Conservation (phyloP, 306 rosid species). For the Cicer bijugum region DNA sequence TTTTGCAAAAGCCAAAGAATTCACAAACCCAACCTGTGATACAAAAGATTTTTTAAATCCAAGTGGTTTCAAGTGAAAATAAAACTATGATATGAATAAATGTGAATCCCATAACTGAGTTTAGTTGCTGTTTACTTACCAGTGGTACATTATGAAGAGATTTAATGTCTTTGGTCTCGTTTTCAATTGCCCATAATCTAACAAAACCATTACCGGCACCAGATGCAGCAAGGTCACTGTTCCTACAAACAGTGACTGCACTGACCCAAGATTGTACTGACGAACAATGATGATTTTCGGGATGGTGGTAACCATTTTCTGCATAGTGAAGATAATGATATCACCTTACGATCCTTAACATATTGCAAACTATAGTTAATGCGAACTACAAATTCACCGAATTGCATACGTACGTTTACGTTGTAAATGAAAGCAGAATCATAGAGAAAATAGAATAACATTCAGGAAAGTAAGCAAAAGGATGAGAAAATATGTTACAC, state of each 20-base stretch:
- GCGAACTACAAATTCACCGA: slow-evolving; percentile 22
- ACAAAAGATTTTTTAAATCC: slow-evolving; percentile 31
- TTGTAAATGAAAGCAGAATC: slow-evolving; percentile 2
- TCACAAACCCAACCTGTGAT: slow-evolving; percentile 90
- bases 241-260: slow-evolving; percentile 74
- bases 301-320: slow-evolving; percentile 67
- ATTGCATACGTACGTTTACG: background rate
- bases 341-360: slow-evolving; percentile 38
- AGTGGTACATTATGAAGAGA: slow-evolving; percentile 67
- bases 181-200: slow-evolving; percentile 72
- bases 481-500: background rate
- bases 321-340: slow-evolving; percentile 46
- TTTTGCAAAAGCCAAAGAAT: slow-evolving; percentile 87
- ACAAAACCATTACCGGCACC: slow-evolving; percentile 94
- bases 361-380: slow-evolving; percentile 11
- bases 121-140: slow-evolving; percentile 60
- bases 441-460: background rate
- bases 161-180: slow-evolving; percentile 65
- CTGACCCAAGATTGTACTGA: slow-evolving; percentile 84
- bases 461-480: background rate
- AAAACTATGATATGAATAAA: slow-evolving; percentile 12
- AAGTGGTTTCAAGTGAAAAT: slow-evolving; percentile 29
- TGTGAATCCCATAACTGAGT: slow-evolving; percentile 17
- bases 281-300: slow-evolving; percentile 49
- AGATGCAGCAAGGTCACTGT: slow-evolving; percentile 92